A percentile compares a stretch with the other conserved stretches of the same genome.
Conservation (phyloP, 2,329 filamentous ascomycete genomes). For the Fusarium chuoi region DNA sequence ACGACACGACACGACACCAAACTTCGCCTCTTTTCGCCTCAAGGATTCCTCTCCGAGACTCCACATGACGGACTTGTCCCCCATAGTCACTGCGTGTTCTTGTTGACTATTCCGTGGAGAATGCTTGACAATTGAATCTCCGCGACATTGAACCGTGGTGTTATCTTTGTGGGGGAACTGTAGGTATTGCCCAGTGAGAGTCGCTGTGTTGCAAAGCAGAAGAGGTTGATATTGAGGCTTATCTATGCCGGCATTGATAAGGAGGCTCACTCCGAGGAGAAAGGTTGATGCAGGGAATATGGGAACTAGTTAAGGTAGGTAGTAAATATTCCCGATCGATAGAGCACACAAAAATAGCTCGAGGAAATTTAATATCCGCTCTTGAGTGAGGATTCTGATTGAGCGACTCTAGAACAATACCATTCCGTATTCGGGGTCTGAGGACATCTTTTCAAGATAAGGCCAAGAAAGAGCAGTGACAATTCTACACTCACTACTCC, state of each 20-base stretch:
- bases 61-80: neutral
- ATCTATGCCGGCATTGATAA: constrained; percentile 30
- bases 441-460: neutral
- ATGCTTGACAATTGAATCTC: constrained; percentile 3
- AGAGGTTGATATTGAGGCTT: constrained; percentile 21
- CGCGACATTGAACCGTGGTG: neutral
- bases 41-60: neutral
- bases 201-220: constrained; percentile 15
- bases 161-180: constrained; percentile 28
- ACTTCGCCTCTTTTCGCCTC: neutral
- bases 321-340: constrained; percentile 14
- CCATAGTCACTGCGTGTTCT: neutral
- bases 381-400: neutral
- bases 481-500: neutral
- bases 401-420: neutral
- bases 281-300: constrained; percentile 14
- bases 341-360: constrained; percentile 15
- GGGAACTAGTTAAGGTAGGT: neutral
- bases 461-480: neutral
- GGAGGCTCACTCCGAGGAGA: constrained; percentile 33
- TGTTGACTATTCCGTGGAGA: constrained; percentile 6
- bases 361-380: neutral
- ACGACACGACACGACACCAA: neutral
- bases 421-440: neutral
- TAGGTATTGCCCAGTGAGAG: constrained; percentile 16